Conservation (phyloP, 2,329 filamentous ascomycete species). For the Arthrobotrys conoides region DNA sequence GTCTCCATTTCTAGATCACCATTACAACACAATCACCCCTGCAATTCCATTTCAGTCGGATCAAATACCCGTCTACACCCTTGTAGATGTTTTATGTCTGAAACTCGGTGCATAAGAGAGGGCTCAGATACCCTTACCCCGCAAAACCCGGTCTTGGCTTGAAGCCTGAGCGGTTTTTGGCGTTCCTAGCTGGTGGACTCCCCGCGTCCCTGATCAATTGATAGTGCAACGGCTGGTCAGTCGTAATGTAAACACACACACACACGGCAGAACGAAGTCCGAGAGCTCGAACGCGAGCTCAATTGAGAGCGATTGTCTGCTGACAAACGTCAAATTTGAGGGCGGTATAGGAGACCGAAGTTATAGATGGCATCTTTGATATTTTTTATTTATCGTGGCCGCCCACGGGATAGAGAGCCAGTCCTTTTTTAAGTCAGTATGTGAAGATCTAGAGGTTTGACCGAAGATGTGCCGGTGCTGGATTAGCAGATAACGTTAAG, state of each 20-base stretch:
- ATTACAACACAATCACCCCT: constrained; percentile 12
- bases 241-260: neutral
- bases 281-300: neutral
- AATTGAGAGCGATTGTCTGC: neutral
- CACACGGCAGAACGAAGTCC: constrained; percentile 9
- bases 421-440: too few species aligned
- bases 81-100: constrained; percentile 48
- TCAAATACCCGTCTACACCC: constrained; percentile 45
- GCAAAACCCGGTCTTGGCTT: constrained; percentile 31
- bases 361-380: neutral
- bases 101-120: constrained; percentile 26
- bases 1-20: too few species aligned
- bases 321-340: constrained; percentile 5
- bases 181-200: neutral
- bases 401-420: neutral
- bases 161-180: constrained; percentile 5
- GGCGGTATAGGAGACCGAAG: neutral
- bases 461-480: constrained; percentile 51
- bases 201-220: neutral
- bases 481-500: constrained; percentile 18
- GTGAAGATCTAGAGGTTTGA: neutral
- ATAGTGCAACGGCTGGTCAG: neutral
- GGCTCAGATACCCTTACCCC: constrained; percentile 46
- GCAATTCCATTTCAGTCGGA: constrained; percentile 36
- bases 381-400: neutral